Base-by-base conservation (phyloP, 2,329 filamentous ascomycete genomes). In the Microsporum audouinii region DNA sequence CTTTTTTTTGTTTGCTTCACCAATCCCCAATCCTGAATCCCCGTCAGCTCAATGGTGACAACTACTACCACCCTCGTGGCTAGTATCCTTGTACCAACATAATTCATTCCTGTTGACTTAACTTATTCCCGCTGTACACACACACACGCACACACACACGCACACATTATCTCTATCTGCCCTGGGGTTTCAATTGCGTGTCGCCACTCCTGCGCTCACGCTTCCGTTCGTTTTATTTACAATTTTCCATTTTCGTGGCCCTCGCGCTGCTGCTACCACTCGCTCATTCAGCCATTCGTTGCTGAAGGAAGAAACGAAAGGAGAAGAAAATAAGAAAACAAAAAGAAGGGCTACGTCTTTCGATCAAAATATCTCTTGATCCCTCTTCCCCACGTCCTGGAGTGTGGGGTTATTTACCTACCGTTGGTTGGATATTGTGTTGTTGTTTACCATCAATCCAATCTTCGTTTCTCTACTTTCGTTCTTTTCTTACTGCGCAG, bases 181-280 rank as follows among this genome's bases (percentile, higher is more conserved):
- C 56, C 17, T 43, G 23, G 10, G 34, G 36, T 31, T 33, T 34
- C 39, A 49, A 45, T 49, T 36, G 57, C 57, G 57, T 59, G 57
- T 39, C 29, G 36, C 57, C 29, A 58, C 43, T 45, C 43, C 31
- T 31, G 57, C 39, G 57, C 57, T 33, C 57, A 58, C 62, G 53
- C 60, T 62, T 60, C 45, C 62, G 62, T 59, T 62, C 62, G 58
- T 62, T 61, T 62, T 59, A 38, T 55, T 36, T 36, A 34, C 49
- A 55, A n/a, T 29, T 33, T 33, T 53, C 5, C 14, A 6, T 17
- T 27, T 34, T 14, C 31, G 49, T 36, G 49, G 49, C 49, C 17
- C 49, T 34, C 31, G 49, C 49, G 49, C 49, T 34, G 49, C 49
- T 31, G 31, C 33, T 55, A 23, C 45, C 45, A 23, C 29, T 51